Evolutionary conservation across 2,329 filamentous ascomycete species (phyloP), one percentile per base, ranked within the genome.

Genomic region (Talaromyces piceae): DNA sequence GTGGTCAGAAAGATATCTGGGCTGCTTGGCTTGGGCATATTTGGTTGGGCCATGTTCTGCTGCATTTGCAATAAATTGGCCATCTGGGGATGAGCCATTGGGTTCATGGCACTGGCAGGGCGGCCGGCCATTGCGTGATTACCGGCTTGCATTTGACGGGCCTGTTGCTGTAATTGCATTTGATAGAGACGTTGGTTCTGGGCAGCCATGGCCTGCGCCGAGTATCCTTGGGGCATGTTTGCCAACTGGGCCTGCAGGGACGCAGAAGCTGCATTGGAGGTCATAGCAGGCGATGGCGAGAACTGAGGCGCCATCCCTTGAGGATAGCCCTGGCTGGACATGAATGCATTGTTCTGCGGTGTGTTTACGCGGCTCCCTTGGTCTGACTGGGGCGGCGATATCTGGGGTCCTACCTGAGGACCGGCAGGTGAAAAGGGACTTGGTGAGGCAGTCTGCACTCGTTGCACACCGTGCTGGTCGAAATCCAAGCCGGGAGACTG

Each of bases 371-470:
- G 72, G 60, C 82, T 82, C 25, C 77, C 78, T 59, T 88, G 85
- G 56, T 93, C 87, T 22, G 87, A 86, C 4, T 86, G 82, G 13
- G 86, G 81, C 9, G 88, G 87, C 2, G 88, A 93, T 54, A 84
- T 79, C 63, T 91, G 87, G 13, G 79, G 71, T 31, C 77, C 79
- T 61, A 88, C 87, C 63, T 87, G 86, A 59, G 86, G 84, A 27
- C 80, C 78, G 52, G 84, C 83, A 13, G 87, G 87, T 1, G 87
- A 91, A 67, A 94, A 95, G 1, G 89, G 88, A 68, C 93, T 91
- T 3, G 93, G 91, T 27, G 93, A 97, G 41, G 89, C 86, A 43
- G 91, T 96, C 58, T 90, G 86, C 68, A 97, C 88, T 63, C 90
- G 78, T 65, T 90, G 87, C 33, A 85, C 83, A 61, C 79, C 79